Base-by-base conservation (phyloP, 2,329 filamentous ascomycete genomes). In the Sporothrix variecibatus region DNA sequence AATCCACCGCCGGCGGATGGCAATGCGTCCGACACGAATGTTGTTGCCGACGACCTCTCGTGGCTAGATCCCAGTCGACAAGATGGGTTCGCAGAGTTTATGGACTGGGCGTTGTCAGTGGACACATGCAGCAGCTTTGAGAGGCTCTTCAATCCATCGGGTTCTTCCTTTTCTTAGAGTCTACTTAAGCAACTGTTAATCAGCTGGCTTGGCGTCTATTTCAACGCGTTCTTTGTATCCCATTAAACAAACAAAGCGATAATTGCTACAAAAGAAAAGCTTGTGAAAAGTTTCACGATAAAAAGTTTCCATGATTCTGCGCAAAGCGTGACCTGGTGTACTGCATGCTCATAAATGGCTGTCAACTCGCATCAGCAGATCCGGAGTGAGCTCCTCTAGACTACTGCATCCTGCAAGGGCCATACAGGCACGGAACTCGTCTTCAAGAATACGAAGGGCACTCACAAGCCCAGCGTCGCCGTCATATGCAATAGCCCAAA, bases 101-200 rank as follows among this genome's bases (percentile, higher is more conserved):
- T 80, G 75, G 78, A 80, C 49, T 79, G 78, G 79, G 79, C 79
- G 5, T 12, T 79, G 28, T 78, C 77, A 8, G 77, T 80, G 31
- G 79, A 80, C 23, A n/a, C 49, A 26, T 71, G 23, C 38, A 58
- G 38, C 73, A 76, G 76, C 23, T 80, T 76, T 68, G 79, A 79
- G 26, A 79, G 72, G 53, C 79, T 77, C 64, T 71, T 71, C n/a
- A 40, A 60, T 4, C 40, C 46, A 11, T 26, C 26, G 26, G 43
- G 26, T 20, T 46, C 17, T 53, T 58, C 53, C 2, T 58, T 58
- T 58, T 58, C 28, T 38, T 62, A 62, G 49, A 51, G 34, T 34
- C 1, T n/a, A n/a, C n/a, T n/a, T n/a, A 34, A 34, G 8, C 34
- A 8, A 34, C 34, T 34, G 34, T 4, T 3, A 34, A 34, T 34